Evolutionary conservation across 805 yeast genomes (phyloP).

Genomic region (Lipomyces yamadae): DNA sequence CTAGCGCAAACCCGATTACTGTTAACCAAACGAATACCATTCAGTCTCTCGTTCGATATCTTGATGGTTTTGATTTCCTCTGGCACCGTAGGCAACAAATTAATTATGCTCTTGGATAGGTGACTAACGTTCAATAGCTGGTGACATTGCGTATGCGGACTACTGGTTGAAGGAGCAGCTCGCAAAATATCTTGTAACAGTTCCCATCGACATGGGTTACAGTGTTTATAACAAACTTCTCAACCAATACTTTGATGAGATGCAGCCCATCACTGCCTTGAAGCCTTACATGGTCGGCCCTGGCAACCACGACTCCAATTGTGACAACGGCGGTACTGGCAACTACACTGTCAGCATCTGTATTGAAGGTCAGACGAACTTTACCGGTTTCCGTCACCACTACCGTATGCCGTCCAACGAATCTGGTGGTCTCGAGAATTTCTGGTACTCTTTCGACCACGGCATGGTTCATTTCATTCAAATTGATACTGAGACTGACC

Average conservation of each 20-base stretch:
- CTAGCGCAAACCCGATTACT: background rate
- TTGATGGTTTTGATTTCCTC: constrained; percentile 12
- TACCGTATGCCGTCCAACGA: constrained; percentile 42
- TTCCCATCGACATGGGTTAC: constrained; percentile 11
- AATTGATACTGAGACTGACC: constrained; percentile 42
- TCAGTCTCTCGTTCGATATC: constrained; percentile 12
- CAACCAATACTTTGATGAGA: constrained; percentile 30
- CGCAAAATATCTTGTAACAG: constrained; percentile 2
- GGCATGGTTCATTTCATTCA: constrained; percentile 42
- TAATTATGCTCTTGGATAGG: background rate
- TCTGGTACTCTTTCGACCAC: constrained; percentile 44
- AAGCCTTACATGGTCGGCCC: constrained; percentile 31
- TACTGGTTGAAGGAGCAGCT: constrained; percentile 40
- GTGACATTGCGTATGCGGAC: constrained; percentile 44
- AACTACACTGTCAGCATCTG: constrained; percentile 19
- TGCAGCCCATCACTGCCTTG: constrained; percentile 16
- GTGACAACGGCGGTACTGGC: constrained; percentile 16
- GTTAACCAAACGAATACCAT: constrained; percentile 13
- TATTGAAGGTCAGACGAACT: constrained; percentile 37
- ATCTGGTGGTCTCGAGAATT: constrained; percentile 37
- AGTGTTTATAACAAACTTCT: constrained; percentile 6
- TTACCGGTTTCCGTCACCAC: constrained; percentile 40
- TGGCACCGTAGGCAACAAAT: constrained; percentile 16
- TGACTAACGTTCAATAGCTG: constrained; percentile 26
- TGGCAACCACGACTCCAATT: constrained; percentile 31